A percentile compares a stretch with the other conserved stretches of the same genome.
Evolutionary conservation across 139 green algal species (phyloP).

Genomic region (Eudorina sp.): DNA sequence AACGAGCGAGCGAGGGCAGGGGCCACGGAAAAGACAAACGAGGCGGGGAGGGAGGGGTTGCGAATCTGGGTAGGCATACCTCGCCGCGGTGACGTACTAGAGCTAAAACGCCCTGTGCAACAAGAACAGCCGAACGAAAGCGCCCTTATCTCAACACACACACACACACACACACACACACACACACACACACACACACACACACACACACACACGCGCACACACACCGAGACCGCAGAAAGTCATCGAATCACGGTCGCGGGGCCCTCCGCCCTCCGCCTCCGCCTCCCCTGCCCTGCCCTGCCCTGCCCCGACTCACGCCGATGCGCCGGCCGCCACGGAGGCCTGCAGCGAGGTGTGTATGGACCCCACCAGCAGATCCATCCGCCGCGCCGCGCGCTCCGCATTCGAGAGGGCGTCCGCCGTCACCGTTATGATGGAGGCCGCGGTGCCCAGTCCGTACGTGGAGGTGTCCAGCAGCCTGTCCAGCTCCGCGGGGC

Average conservation of each 20-base stretch:
- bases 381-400: conserved; percentile 30
- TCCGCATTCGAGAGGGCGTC: not conserved
- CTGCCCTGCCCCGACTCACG: not conserved
- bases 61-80: not conserved
- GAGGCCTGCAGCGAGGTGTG: not conserved
- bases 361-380: not conserved
- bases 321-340: not conserved
- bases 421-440: not conserved
- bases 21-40: no score
- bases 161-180: not conserved
- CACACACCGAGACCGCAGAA: no score
- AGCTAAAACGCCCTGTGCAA: not conserved
- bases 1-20: not conserved
- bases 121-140: not conserved
- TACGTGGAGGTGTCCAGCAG: no score
- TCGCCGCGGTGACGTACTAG: not conserved
- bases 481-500: not conserved
- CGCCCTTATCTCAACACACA: not conserved
- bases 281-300: not conserved
- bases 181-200: no score
- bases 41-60: not conserved
- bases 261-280: no score
- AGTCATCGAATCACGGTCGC: no score
- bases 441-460: not conserved
- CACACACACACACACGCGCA: no score